phyloP scores from a whole-genome alignment of 2,329 filamentous ascomycete species.

The Sarocladiaceae sp. region DNA sequence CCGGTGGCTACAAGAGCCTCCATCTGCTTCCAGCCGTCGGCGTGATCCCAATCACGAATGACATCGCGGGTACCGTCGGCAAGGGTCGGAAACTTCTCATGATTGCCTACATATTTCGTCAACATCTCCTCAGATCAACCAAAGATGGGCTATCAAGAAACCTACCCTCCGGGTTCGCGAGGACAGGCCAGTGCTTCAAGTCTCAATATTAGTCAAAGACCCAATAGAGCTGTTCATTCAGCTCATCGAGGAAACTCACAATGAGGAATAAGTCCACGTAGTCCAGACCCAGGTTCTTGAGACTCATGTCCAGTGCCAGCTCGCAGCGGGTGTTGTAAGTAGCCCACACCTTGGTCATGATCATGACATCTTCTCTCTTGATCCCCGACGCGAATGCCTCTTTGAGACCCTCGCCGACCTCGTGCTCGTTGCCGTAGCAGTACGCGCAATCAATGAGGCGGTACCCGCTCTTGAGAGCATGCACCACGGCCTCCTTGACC shows the following conservation, averaged over 20 bases:
- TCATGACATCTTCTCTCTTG: slow-evolving; percentile 73
- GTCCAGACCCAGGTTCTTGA: slow-evolving; percentile 67
- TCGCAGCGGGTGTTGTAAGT: slow-evolving; percentile 68
- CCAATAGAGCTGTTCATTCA: too few species aligned
- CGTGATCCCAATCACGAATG: slow-evolving; percentile 59
- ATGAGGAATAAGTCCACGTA: slow-evolving; percentile 79
- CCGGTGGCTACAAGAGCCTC: slow-evolving; percentile 57
- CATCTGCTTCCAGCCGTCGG: slow-evolving; percentile 72
- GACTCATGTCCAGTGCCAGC: slow-evolving; percentile 63
- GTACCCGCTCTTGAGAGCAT: slow-evolving; percentile 52
- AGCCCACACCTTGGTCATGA: slow-evolving; percentile 81
- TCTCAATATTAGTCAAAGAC: neutral
- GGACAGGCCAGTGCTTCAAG: slow-evolving; percentile 68
- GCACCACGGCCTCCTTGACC: slow-evolving; percentile 50
- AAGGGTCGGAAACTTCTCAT: slow-evolving; percentile 68
- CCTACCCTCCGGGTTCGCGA: slow-evolving; percentile 69
- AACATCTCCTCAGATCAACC: neutral
- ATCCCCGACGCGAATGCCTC: slow-evolving; percentile 64
- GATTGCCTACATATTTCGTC: slow-evolving; percentile 42
- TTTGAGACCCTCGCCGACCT: slow-evolving; percentile 72
- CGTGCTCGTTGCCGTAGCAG: slow-evolving; percentile 75
- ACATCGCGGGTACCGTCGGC: slow-evolving; percentile 70
- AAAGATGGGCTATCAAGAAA: neutral
- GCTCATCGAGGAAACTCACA: slow-evolving; percentile 23
- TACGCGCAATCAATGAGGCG: slow-evolving; percentile 64